Base-by-base conservation (phyloP, 495 filamentous ascomycete genomes). In the Xylaria telfairii region DNA sequence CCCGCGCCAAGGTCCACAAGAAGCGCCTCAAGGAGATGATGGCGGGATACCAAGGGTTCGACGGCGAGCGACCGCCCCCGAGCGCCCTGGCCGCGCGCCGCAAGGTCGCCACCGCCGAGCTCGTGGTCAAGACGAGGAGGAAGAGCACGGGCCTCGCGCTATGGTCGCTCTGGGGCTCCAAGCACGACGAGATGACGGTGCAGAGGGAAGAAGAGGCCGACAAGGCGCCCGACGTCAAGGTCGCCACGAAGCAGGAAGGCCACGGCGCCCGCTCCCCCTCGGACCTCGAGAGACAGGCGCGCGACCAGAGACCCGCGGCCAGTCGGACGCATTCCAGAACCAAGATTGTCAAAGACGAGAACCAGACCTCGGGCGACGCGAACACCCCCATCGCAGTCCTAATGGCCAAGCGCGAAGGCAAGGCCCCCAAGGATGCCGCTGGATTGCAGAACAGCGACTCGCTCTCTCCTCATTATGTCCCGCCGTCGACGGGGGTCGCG, bases 161-260 rank as follows among this genome's bases (percentile, higher is more conserved):
- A 39, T 98, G 95, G 95, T 91, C 88, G 54, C 81, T 89, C 13
- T 94, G 94, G 91, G 95, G 92, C 13, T 93, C 91, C 71, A 96
- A 90, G 75, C 94, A 97, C 72, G 95, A 97, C 76, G 87, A 94
- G 81, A 87, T 84, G 53, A 91, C 90, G 13, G 83, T 96, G 12
- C 75, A 83, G 32, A 79, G 81, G 53, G 88, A 90, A 71, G 70
- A 81, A 32, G 79, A 81, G 49, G 80, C 80, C 0, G 82, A 78
- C 15, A 78, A 75, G 49, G 64, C 67, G 15, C 73, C 76, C 0
- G 77, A 74, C 34, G 47, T 72, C 42, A 67, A 72, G 51, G 68
- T 71, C 5, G 79, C 77, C 12, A 76, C 72, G 26, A 71, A 65
- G 1, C 73, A 37, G 1, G 79, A 83, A 37, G 83, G 81, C 4